Conservation (phyloP, 495 filamentous ascomycete species). For the Hypoxylon lenormandii region DNA sequence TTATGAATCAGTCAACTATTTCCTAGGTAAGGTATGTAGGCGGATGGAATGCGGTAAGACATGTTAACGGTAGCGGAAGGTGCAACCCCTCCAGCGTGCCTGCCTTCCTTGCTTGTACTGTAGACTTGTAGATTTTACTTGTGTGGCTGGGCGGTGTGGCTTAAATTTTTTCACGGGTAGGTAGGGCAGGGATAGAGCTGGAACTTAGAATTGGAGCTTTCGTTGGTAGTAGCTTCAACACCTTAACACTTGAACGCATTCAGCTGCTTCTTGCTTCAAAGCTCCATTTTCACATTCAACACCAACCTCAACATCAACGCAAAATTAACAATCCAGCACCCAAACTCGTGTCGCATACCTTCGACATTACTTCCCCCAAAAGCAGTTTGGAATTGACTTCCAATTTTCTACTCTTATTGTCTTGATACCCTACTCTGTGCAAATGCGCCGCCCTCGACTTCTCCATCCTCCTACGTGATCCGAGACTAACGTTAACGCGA, state of each 20-base stretch:
- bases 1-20: too few relatives aligned
- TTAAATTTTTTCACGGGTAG: too few relatives aligned
- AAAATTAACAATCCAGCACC: not conserved
- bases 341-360: not conserved
- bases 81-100: too few relatives aligned
- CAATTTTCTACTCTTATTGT: not conserved
- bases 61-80: too few relatives aligned
- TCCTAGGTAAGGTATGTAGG: too few relatives aligned
- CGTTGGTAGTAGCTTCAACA: not conserved
- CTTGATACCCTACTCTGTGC: not conserved
- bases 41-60: too few relatives aligned
- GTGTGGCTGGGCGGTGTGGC: too few relatives aligned
- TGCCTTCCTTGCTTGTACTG: too few relatives aligned
- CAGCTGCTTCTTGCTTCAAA: not conserved
- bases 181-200: not conserved
- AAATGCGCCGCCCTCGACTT: constrained; percentile 30
- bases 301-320: not conserved
- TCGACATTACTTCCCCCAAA: not conserved
- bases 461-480: constrained; percentile 22
- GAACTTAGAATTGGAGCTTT: not conserved
- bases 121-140: too few relatives aligned
- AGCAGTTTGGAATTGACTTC: too few relatives aligned
- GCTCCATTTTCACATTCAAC: not conserved
- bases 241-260: not conserved
- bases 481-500: constrained; percentile 29